These are phyloP conservation scores for Didymellaceae sp. DNA, from an alignment of 2,329 filamentous ascomycete species.

Conservation along the genomic window DNA sequence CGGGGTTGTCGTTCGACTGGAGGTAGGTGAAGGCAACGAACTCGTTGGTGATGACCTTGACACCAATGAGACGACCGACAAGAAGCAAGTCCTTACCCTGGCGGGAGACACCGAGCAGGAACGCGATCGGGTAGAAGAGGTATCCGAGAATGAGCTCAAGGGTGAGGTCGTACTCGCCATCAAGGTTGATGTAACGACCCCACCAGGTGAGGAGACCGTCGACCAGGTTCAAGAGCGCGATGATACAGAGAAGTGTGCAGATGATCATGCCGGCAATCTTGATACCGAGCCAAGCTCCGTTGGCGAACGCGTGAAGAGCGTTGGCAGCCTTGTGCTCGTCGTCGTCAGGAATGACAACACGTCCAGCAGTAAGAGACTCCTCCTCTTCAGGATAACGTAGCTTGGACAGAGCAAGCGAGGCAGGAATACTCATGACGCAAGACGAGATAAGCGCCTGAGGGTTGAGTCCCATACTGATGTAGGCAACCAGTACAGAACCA, in stretches of 20 bases:
- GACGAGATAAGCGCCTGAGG: constrained; percentile 85
- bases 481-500: constrained; percentile 84
- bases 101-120: constrained; percentile 79
- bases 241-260: constrained; percentile 80
- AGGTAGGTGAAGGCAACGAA: constrained; percentile 74
- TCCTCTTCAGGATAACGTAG: constrained; percentile 88
- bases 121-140: constrained; percentile 77
- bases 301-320: constrained; percentile 81
- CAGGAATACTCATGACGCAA: constrained; percentile 95
- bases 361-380: constrained; percentile 81
- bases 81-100: constrained; percentile 65
- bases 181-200: constrained; percentile 78
- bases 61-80: constrained; percentile 79
- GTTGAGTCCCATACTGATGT: constrained; percentile 83
- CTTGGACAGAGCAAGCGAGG: constrained; percentile 87
- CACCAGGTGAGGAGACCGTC: constrained; percentile 85
- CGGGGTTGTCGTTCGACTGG: constrained; percentile 49
- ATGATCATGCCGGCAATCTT: constrained; percentile 87
- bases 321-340: constrained; percentile 79
- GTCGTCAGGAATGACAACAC: constrained; percentile 80
- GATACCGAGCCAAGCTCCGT: constrained; percentile 83
- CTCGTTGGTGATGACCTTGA: constrained; percentile 87
- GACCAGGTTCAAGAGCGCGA: constrained; percentile 75
- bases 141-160: constrained; percentile 80
- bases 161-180: constrained; percentile 69